Evolutionary conservation across 1,284 basidiomycete species (phyloP).

Genomic region (Papiliotrema nemorosa): DNA sequence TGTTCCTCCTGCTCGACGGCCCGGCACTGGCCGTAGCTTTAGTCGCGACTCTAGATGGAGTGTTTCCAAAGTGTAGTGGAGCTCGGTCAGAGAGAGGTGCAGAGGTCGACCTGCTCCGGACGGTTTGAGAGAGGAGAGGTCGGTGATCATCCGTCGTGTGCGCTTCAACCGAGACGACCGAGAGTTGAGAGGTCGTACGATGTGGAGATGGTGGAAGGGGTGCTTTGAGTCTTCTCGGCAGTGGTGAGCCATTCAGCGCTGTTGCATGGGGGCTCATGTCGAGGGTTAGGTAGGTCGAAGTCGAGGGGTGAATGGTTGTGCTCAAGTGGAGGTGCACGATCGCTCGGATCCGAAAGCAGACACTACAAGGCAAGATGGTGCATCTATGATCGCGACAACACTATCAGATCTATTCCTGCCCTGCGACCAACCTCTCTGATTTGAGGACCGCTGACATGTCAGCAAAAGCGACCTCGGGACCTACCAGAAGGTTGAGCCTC

Average conservation of each 20-base stretch:
- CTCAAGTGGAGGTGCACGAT: neutral
- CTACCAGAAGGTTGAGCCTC: slow-evolving; percentile 70
- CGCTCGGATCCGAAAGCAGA: too few species aligned
- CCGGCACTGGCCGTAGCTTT: too few species aligned
- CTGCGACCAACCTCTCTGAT: slow-evolving; percentile 60
- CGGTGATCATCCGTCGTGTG: slow-evolving; percentile 1
- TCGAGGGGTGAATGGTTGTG: neutral
- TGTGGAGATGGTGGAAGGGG: slow-evolving; percentile 16
- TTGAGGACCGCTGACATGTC: slow-evolving; percentile 53
- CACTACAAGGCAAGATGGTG: neutral
- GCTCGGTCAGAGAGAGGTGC: neutral
- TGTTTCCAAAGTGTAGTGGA: neutral
- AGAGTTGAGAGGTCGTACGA: slow-evolving; percentile 26
- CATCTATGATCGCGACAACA: neutral
- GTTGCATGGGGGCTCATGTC: neutral
- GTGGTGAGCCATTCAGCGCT: neutral
- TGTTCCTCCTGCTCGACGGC: too few species aligned
- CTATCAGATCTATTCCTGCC: slow-evolving; percentile 31
- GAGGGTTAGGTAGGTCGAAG: neutral
- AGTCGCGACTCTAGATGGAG: neutral
- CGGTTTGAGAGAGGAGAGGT: neutral
- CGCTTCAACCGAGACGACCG: slow-evolving; percentile 21
- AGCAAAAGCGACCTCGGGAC: slow-evolving; percentile 18
- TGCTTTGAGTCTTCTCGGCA: neutral
- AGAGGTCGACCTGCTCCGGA: neutral